Evolutionary conservation across 345 rosid genomes (phyloP).

Genomic region (Hypericum androsaemum): DNA sequence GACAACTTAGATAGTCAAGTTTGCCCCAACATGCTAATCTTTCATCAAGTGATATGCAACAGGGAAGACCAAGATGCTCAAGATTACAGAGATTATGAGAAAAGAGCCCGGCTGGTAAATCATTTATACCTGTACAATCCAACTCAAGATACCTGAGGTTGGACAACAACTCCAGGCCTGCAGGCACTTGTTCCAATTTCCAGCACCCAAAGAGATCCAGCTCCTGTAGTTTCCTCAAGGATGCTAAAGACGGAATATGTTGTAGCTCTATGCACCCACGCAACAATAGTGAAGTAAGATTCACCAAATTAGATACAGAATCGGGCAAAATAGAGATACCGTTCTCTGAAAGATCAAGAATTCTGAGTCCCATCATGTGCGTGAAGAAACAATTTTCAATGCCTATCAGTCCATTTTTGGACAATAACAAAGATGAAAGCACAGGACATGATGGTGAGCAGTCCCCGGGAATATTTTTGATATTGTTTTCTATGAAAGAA

Average conservation of each 20-base stretch:
- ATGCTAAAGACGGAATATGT: conserved; percentile 1
- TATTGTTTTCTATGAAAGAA: conserved; percentile 7
- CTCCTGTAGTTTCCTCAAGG: conserved; percentile 8
- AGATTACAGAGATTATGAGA: conserved; percentile 1
- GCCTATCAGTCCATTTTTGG: not conserved
- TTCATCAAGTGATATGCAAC: not conserved
- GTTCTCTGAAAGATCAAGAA: conserved; percentile 7
- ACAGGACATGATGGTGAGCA: not conserved
- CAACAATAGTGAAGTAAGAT: conserved; percentile 2
- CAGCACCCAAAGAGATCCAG: conserved; percentile 7
- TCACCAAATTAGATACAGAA: conserved; percentile 6
- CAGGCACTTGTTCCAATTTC: not conserved
- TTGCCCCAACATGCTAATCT: no score
- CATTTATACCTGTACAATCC: not conserved
- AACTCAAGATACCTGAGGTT: conserved; percentile 12
- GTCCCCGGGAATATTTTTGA: conserved; percentile 1
- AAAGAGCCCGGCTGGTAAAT: not conserved
- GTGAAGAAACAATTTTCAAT: conserved; percentile 7
- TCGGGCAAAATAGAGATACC: not conserved
- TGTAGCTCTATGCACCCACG: not conserved
- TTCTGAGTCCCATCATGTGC: conserved; percentile 7
- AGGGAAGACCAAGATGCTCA: conserved; percentile 2
- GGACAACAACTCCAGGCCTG: conserved; percentile 2
- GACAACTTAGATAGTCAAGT: no score
- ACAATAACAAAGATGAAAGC: conserved; percentile 7